Percentiles rank a stretch among this genome's conserved stretches.
Conservation (phyloP, 257 asterid genomes). For the Solanum gracilifrons region DNA sequence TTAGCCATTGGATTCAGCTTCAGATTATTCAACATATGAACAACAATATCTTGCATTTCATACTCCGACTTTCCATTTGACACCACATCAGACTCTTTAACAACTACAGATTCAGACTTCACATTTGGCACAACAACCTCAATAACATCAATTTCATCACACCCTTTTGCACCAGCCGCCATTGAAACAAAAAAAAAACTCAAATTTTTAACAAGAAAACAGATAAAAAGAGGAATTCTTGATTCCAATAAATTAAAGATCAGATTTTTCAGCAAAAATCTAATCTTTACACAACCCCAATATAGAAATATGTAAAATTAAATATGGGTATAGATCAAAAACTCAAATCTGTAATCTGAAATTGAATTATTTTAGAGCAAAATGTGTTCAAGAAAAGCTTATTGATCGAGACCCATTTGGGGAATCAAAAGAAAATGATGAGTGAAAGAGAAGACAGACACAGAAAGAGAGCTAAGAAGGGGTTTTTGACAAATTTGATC, state of each 20-base stretch:
- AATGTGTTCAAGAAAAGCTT: neutral
- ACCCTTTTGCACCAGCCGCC: slow-evolving; percentile 84
- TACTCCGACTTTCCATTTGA: slow-evolving; percentile 47
- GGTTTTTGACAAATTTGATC: slow-evolving; percentile 17
- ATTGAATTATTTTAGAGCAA: neutral
- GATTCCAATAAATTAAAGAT: neutral
- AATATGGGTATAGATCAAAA: neutral
- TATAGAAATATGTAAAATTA: neutral
- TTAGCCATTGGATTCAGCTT: slow-evolving; percentile 87
- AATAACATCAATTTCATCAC: slow-evolving; percentile 51
- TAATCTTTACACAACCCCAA: neutral
- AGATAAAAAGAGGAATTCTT: neutral
- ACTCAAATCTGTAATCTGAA: neutral
- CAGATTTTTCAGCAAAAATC: neutral
- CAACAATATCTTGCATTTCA: slow-evolving; percentile 47
- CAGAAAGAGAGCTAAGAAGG: neutral
- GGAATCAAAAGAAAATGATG: neutral
- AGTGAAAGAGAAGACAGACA: neutral
- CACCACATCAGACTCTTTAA: slow-evolving; percentile 38
- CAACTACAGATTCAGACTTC: slow-evolving; percentile 8
- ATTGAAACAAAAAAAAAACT: slow-evolving; percentile 34
- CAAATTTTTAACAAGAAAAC: neutral
- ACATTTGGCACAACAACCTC: slow-evolving; percentile 29
- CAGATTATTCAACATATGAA: slow-evolving; percentile 55
- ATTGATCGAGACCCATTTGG: neutral